Conservation (phyloP, 1,139 yeast species). For the Pichia sp. region DNA sequence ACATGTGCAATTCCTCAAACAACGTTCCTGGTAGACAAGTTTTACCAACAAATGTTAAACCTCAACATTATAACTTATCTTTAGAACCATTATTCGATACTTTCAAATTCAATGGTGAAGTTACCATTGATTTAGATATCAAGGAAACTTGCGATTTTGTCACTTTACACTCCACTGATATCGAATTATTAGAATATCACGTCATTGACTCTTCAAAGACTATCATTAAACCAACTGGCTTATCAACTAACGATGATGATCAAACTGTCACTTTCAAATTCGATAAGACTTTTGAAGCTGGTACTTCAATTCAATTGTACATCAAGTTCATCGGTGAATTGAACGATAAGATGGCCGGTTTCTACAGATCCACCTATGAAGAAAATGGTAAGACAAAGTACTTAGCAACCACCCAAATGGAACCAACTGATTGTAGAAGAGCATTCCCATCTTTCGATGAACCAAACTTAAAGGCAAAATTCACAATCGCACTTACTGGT, state of each 20-base stretch:
- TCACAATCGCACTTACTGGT: constrained; percentile 64
- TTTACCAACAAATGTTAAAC: constrained; percentile 45
- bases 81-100: constrained; percentile 32
- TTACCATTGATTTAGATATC: constrained; percentile 41
- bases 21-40: constrained; percentile 29
- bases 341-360: constrained; percentile 82
- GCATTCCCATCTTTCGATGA: constrained; percentile 94
- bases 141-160: constrained; percentile 39
- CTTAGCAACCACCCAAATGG: constrained; percentile 87
- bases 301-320: constrained; percentile 32
- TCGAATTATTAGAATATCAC: constrained; percentile 30
- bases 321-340: constrained; percentile 48
- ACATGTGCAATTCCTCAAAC: constrained; percentile 22
- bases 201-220: constrained; percentile 18
- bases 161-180: constrained; percentile 42
- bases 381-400: constrained; percentile 62
- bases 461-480: constrained; percentile 81
- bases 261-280: constrained; percentile 67
- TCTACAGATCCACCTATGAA: constrained; percentile 76
- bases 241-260: constrained; percentile 37
- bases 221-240: constrained; percentile 20
- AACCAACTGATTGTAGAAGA: constrained; percentile 86
- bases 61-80: constrained; percentile 45
- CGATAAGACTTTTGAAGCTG: constrained; percentile 40
- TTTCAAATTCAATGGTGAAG: constrained; percentile 43